phyloP scores from a whole-genome alignment of 1,139 yeast genomes.

The Pneumocystis carinii region DNA sequence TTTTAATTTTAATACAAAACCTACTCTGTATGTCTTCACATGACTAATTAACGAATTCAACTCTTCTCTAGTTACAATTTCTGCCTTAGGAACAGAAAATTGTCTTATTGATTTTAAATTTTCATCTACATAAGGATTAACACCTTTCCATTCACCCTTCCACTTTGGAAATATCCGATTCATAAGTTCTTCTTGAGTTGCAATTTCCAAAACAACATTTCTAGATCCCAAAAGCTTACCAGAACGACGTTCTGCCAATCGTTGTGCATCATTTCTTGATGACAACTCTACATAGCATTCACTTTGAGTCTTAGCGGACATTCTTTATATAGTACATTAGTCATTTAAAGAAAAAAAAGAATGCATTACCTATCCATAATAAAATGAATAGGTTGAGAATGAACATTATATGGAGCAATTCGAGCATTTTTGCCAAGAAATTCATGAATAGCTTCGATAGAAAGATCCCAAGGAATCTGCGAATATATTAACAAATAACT shows the following conservation, averaged over 20 bases:
- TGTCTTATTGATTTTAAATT: not conserved
- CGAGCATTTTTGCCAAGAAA: conserved; percentile 8
- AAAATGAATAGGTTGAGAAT: conserved; percentile 1
- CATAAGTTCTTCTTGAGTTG: conserved; percentile 2
- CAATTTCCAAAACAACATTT: not conserved
- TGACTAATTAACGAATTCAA: not conserved
- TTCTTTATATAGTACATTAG: conserved; percentile 5
- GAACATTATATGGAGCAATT: conserved; percentile 3
- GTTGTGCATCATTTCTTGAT: conserved; percentile 9
- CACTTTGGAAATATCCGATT: conserved; percentile 1
- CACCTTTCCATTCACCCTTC: conserved; percentile 2
- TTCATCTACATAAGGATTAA: not conserved
- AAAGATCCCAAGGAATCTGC: conserved; percentile 8
- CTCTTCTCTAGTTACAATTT: conserved; percentile 2
- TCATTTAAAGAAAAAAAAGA: conserved; percentile 2
- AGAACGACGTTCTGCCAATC: conserved; percentile 6
- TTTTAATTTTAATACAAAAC: not conserved
- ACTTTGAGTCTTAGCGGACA: conserved; percentile 10
- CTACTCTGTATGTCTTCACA: conserved; percentile 1
- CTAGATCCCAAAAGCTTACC: conserved; percentile 7
- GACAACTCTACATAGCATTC: conserved; percentile 8
- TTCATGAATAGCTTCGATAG: conserved; percentile 9
- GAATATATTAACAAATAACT: not conserved
- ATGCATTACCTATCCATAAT: conserved; percentile 3
- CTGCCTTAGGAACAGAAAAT: conserved; percentile 1